These are phyloP conservation scores for Fonsecaea erecta DNA, from an alignment of 2,329 filamentous ascomycete genomes.

Conservation along the genomic window DNA sequence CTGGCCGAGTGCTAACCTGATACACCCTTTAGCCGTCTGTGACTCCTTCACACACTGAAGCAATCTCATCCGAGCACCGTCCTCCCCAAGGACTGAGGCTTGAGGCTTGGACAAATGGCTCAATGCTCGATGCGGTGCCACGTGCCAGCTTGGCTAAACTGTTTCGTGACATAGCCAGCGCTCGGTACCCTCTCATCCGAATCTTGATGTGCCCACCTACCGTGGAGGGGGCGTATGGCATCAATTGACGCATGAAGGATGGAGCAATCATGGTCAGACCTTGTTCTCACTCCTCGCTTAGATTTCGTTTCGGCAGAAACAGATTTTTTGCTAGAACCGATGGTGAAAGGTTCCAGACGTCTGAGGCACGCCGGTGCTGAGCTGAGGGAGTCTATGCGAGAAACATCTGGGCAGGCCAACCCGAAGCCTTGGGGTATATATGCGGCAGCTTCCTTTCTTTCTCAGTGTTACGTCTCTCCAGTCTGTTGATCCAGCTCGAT, in stretches of 20 bases:
- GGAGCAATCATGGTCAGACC: slow-evolving; percentile 1
- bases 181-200: slow-evolving; percentile 10
- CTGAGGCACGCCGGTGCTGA: not conserved
- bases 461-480: slow-evolving; percentile 1
- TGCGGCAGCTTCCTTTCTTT: not conserved
- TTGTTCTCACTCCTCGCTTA: not conserved
- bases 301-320: not conserved
- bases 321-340: not conserved
- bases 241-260: not conserved
- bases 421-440: slow-evolving; percentile 6
- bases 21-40: slow-evolving; percentile 12
- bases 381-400: not conserved
- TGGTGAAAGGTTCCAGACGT: not conserved
- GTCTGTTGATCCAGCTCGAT: slow-evolving; percentile 17
- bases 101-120: not conserved
- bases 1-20: slow-evolving; percentile 8
- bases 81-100: not conserved
- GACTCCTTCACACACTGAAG: slow-evolving; percentile 24
- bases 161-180: slow-evolving; percentile 6
- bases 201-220: not conserved
- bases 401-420: not conserved
- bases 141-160: not conserved
- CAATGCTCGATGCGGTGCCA: not conserved
- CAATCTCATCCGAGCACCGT: slow-evolving; percentile 14
- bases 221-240: not conserved